Conservation (phyloP, 768 basidiomycete genomes). For the Mycena amicta region DNA sequence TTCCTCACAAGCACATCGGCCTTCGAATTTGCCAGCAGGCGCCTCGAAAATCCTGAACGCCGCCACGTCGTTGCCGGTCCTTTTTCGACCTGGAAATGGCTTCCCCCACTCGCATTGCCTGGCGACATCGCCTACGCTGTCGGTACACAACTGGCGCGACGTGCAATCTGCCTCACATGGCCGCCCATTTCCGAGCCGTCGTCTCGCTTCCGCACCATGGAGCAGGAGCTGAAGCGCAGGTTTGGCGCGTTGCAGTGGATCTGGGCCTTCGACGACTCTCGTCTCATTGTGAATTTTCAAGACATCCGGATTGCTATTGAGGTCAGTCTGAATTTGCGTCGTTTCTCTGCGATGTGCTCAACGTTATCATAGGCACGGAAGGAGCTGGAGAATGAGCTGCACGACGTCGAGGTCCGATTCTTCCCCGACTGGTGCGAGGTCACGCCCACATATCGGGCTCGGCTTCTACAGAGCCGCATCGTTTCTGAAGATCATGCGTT, state of each 20-base stretch:
- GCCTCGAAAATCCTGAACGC: not conserved
- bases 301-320: not conserved
- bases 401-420: not conserved
- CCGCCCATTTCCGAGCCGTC: not conserved
- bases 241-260: not conserved
- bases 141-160: not conserved
- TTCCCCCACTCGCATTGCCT: not conserved
- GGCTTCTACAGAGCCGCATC: no score
- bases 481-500: no score
- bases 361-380: constrained; percentile 2
- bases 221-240: not conserved
- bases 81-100: not conserved
- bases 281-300: not conserved
- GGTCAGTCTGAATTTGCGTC: not conserved
- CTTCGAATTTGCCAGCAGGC: not conserved
- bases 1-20: not conserved
- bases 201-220: not conserved
- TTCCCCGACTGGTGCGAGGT: constrained; percentile 15
- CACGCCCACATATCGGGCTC: no score
- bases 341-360: not conserved
- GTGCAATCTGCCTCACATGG: not conserved
- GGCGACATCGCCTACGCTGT: not conserved
- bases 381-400: not conserved
- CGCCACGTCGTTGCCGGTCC: not conserved
- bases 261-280: not conserved